A percentile compares a stretch with the other conserved stretches of the same genome.
These are phyloP conservation scores for Nothophaeocryptopus gaeumannii DNA, from an alignment of 2,329 filamentous ascomycete genomes.

Conservation along the genomic window DNA sequence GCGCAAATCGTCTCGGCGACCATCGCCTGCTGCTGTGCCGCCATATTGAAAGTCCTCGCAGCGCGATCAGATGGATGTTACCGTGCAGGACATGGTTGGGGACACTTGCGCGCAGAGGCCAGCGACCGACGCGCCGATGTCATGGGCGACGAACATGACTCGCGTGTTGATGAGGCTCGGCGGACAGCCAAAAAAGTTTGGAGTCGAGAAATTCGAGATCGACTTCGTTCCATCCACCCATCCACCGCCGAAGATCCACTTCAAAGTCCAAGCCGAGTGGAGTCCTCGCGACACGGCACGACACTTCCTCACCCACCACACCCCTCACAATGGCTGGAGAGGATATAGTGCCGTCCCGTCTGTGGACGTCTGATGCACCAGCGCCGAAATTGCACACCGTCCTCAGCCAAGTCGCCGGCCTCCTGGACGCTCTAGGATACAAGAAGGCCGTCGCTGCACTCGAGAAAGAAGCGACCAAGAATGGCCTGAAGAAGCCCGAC, in stretches of 20 bases:
- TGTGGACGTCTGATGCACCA: constrained; percentile 17
- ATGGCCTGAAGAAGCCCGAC: constrained; percentile 21
- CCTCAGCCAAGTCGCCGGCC: constrained; percentile 29
- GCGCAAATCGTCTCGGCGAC: constrained; percentile 65
- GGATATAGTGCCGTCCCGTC: background rate
- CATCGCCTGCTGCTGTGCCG: constrained; percentile 56
- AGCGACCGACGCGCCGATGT: background rate
- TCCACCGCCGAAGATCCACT: no score
- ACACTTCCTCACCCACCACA: no score
- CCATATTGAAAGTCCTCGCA: background rate
- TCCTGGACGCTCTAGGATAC: constrained; percentile 34
- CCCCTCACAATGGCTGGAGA: background rate
- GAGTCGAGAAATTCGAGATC: no score
- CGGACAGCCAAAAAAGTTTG: no score
- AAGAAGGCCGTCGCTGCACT: constrained; percentile 31
- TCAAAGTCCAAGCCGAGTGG: no score
- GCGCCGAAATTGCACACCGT: constrained; percentile 21
- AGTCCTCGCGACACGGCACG: no score
- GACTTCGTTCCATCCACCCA: no score
- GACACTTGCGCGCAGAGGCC: background rate
- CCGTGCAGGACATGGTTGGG: no score
- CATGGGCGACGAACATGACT: no score
- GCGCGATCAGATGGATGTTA: background rate
- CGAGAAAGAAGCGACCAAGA: constrained; percentile 32
- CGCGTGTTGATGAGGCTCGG: no score